A percentile compares a stretch with the other conserved stretches of the same genome.
Conservation (phyloP, 768 basidiomycete genomes). For the Boletus pseudo-olivaceus region DNA sequence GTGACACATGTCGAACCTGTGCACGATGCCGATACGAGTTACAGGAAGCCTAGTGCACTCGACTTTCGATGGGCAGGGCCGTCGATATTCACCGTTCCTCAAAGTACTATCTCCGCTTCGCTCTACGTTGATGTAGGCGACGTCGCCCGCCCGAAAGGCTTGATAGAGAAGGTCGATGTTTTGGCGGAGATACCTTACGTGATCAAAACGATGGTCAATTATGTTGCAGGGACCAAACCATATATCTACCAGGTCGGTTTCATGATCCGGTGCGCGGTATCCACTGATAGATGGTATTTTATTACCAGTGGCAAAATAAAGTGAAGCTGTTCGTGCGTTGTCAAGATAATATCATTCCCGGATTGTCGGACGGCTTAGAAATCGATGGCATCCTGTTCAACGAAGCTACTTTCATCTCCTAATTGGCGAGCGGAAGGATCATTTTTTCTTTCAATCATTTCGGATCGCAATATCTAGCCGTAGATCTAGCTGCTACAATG, state of each 20-base stretch:
- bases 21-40: slow-evolving; percentile 78
- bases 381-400: slow-evolving; percentile 76
- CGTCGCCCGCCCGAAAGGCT: slow-evolving; percentile 57
- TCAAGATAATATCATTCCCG: slow-evolving; percentile 39
- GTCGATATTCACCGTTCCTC: slow-evolving; percentile 50
- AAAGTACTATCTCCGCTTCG: slow-evolving; percentile 55
- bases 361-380: slow-evolving; percentile 36
- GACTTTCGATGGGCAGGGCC: slow-evolving; percentile 77
- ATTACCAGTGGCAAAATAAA: slow-evolving; percentile 53
- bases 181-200: slow-evolving; percentile 93
- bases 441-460: background rate
- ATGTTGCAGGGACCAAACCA: slow-evolving; percentile 90
- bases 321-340: slow-evolving; percentile 48
- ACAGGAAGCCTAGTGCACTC: slow-evolving; percentile 66
- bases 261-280: background rate
- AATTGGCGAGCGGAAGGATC: background rate
- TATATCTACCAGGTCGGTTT: slow-evolving; percentile 85
- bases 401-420: slow-evolving; percentile 89
- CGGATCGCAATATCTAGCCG: background rate
- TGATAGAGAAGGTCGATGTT: slow-evolving; percentile 92
- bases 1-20: slow-evolving; percentile 58
- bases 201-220: slow-evolving; percentile 88
- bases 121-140: slow-evolving; percentile 57
- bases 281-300: background rate
- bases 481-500: slow-evolving; percentile 10